Conservation (phyloP, 768 basidiomycete genomes). For the Xanthoconium stramineum region DNA sequence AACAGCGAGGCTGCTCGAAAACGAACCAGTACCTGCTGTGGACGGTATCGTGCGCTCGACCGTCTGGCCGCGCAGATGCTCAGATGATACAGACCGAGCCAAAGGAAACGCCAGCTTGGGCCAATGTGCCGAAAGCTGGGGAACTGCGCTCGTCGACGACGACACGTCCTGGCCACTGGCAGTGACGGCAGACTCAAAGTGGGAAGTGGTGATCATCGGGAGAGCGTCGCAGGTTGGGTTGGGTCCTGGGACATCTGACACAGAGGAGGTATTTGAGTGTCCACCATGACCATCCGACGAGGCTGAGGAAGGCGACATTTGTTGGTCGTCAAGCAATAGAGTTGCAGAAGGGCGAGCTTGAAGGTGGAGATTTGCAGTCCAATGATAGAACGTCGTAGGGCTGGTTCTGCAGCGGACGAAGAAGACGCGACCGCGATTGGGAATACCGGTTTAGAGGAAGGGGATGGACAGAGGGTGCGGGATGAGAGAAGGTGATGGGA, state of each 20-base stretch:
- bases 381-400: constrained; percentile 16
- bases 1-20: constrained; percentile 1
- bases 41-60: constrained; percentile 1
- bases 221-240: constrained; percentile 6
- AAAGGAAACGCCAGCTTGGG: constrained; percentile 1
- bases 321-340: constrained; percentile 32
- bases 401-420: constrained; percentile 18
- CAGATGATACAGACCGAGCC: constrained; percentile 1
- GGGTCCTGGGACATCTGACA: background rate
- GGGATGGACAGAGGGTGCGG: constrained; percentile 2
- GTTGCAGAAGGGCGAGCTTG: constrained; percentile 17
- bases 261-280: constrained; percentile 29
- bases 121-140: constrained; percentile 3
- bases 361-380: constrained; percentile 30
- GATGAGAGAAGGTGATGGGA: constrained; percentile 12
- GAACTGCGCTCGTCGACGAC: background rate
- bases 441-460: constrained; percentile 19
- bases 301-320: constrained; percentile 31
- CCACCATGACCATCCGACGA: background rate
- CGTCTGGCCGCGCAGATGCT: background rate
- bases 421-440: constrained; percentile 12
- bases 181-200: constrained; percentile 1
- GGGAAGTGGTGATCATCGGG: constrained; percentile 18
- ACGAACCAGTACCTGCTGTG: background rate
- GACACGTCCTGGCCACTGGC: constrained; percentile 1